Percentiles rank a stretch among this genome's conserved stretches.
These are phyloP conservation scores for Hypoxylon lenormandii DNA, from an alignment of 495 filamentous ascomycete species.

Conservation along the genomic window DNA sequence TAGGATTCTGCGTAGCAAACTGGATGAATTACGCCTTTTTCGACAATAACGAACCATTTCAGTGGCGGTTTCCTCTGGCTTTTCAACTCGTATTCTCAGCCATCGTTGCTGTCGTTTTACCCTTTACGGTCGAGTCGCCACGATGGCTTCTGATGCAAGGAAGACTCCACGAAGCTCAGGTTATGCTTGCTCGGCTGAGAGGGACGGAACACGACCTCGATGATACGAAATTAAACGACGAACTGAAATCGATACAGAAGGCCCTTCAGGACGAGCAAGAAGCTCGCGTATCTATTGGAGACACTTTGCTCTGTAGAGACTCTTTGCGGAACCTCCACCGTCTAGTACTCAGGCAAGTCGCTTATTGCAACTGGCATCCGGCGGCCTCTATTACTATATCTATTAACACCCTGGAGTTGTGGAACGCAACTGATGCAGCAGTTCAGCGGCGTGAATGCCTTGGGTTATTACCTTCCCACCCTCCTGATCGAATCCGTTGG, in stretches of 20 bases:
- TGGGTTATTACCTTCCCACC: conserved; percentile 50
- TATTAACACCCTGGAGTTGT: conserved; percentile 31
- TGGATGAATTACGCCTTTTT: conserved; percentile 55
- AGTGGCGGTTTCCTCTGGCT: conserved; percentile 57
- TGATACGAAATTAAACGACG: conserved; percentile 40
- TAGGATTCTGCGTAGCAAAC: conserved; percentile 52
- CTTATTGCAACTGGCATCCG: not conserved
- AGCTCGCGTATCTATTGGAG: conserved; percentile 24
- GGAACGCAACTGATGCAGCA: conserved; percentile 54
- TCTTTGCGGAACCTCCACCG: conserved; percentile 38
- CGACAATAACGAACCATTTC: conserved; percentile 40
- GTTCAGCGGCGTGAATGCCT: conserved; percentile 47
- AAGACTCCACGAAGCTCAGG: conserved; percentile 47
- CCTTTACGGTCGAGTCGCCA: conserved; percentile 50
- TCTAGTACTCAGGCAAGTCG: conserved; percentile 43
- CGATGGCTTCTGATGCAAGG: conserved; percentile 46
- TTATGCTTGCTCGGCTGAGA: conserved; percentile 44
- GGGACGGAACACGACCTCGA: conserved; percentile 34
- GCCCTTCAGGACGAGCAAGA: conserved; percentile 41
- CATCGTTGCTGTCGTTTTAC: conserved; percentile 42
- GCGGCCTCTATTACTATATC: not conserved
- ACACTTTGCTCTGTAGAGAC: conserved; percentile 43
- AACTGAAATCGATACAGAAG: conserved; percentile 44
- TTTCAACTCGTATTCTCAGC: conserved; percentile 55
- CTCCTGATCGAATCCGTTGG: conserved; percentile 49